Evolutionary conservation across 495 filamentous ascomycete species (phyloP), one percentile per base, ranked within the genome.

Genomic region (Physcia stellaris): DNA sequence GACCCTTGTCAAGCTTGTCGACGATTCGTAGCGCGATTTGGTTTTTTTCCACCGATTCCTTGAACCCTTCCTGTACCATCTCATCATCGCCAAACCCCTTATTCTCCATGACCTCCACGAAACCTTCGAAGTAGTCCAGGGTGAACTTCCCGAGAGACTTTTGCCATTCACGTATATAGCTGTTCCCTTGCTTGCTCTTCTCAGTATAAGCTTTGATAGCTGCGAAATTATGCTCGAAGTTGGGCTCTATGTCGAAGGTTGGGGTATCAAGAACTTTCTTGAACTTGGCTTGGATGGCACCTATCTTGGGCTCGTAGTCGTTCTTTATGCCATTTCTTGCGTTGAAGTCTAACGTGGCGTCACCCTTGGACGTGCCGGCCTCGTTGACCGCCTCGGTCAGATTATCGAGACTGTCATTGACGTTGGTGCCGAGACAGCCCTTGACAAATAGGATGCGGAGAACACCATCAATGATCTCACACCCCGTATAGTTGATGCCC

Each of bases 211-310:
- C 17, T 49, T 66, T 51, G 44, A 78, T 55, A 60, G 60, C 62
- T 48, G 62, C 57, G 49, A 69, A 64, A 27, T 55, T 51, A 21
- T 52, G 50, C 40, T 74, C 62, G 41, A 73, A 71, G 35, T 58
- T 60, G 26, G 64, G 60, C 26, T 45, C 57, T 11, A 70, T 45
- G 26, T 52, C 56, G 39, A 68, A 53, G 21, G 59, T 55, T 9
- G 53, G 37, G 43, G 58, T 64, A 18, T 49, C 52, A n/a, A 73
- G 54, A 12, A 60, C 32, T 33, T 46, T 52, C 29, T 42, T 57
- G 29, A 67, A 47, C 35, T 64, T 54, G 15, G 46, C 31, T n/a
- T 53, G 48, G 13, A 60, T 34, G 5, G 42, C 59, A 10, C 44
- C 52, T 22, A 61, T 56, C 35, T 51, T 49, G 30, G 55, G 43